Conservation (phyloP, 495 filamentous ascomycete species). For the Hypoxylon trugodes region DNA sequence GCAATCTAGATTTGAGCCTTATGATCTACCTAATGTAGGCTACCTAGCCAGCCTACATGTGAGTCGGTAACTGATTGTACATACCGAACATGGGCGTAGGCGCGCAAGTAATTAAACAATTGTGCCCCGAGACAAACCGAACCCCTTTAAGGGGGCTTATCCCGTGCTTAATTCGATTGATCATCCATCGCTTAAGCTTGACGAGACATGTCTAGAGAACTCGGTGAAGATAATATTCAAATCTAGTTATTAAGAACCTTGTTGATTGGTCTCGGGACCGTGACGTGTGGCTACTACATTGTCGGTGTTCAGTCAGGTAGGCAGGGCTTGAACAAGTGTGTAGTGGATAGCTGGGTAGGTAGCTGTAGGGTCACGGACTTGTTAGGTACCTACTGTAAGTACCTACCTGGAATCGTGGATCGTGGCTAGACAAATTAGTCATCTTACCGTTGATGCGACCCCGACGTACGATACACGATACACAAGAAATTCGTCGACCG, state of each 20-base stretch:
- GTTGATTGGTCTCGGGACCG: conserved; percentile 25
- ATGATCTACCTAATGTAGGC: conserved; percentile 11
- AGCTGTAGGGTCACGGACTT: not conserved
- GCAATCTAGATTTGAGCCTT: conserved; percentile 30
- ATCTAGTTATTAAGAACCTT: conserved; percentile 1
- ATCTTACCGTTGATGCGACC: conserved; percentile 28
- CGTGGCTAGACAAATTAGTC: conserved; percentile 22
- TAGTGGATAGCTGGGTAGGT: conserved; percentile 9
- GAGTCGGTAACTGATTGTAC: too few species aligned
- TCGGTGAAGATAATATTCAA: conserved; percentile 33
- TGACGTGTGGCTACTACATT: conserved; percentile 18
- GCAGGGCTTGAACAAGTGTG: conserved; percentile 5
- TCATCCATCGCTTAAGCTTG: not conserved
- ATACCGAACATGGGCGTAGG: conserved; percentile 9
- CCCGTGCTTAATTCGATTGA: conserved; percentile 17
- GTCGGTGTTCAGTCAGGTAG: not conserved
- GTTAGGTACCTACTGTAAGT: too few species aligned
- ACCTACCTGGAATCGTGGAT: too few species aligned
- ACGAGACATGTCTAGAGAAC: conserved; percentile 23
- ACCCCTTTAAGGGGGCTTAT: conserved; percentile 7
- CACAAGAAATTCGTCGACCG: conserved; percentile 31
- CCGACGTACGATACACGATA: too few species aligned
- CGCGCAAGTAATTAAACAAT: conserved; percentile 29
- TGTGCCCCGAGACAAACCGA: conserved; percentile 8
- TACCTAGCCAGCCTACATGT: too few species aligned